Conservation (phyloP, 2,329 filamentous ascomycete genomes). For the Colletotrichum neosansevieriae region DNA sequence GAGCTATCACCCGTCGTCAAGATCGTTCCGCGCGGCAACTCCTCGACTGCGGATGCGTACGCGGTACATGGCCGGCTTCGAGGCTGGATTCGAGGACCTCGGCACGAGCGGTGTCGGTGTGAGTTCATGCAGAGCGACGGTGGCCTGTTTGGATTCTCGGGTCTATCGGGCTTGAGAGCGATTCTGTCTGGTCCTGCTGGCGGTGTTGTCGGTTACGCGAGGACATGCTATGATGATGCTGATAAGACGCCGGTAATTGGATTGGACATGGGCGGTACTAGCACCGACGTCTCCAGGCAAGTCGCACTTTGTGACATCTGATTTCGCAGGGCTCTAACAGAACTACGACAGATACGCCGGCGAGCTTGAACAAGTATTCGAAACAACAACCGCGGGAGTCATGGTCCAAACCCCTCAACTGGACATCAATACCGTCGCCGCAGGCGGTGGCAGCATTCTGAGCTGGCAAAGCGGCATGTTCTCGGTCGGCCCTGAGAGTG, state of each 20-base stretch:
- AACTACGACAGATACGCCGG: constrained; percentile 22
- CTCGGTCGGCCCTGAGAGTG: constrained; percentile 78
- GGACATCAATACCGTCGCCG: constrained; percentile 79
- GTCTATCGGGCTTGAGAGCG: constrained; percentile 75
- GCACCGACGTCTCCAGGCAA: constrained; percentile 80
- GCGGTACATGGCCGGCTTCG: constrained; percentile 70
- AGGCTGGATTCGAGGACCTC: constrained; percentile 63
- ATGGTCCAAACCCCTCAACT: constrained; percentile 64
- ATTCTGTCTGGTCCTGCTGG: constrained; percentile 82
- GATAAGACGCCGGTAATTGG: constrained; percentile 79
- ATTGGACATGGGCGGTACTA: constrained; percentile 79
- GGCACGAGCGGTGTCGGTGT: constrained; percentile 65
- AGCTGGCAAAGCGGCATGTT: constrained; percentile 80
- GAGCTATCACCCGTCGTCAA: constrained; percentile 74
- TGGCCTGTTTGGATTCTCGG: constrained; percentile 65
- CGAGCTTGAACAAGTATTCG: constrained; percentile 63
- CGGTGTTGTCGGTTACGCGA: constrained; percentile 81
- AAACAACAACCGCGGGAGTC: constrained; percentile 81
- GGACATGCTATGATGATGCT: constrained; percentile 77
- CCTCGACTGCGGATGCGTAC: constrained; percentile 83
- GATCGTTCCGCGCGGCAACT: constrained; percentile 79
- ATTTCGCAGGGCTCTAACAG: background rate
- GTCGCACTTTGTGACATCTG: constrained; percentile 47
- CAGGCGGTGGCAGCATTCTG: constrained; percentile 77
- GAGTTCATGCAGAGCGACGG: constrained; percentile 79